phyloP scores from a whole-genome alignment of 352 stramenopile genomes.

The Globisporangium barbulae region DNA sequence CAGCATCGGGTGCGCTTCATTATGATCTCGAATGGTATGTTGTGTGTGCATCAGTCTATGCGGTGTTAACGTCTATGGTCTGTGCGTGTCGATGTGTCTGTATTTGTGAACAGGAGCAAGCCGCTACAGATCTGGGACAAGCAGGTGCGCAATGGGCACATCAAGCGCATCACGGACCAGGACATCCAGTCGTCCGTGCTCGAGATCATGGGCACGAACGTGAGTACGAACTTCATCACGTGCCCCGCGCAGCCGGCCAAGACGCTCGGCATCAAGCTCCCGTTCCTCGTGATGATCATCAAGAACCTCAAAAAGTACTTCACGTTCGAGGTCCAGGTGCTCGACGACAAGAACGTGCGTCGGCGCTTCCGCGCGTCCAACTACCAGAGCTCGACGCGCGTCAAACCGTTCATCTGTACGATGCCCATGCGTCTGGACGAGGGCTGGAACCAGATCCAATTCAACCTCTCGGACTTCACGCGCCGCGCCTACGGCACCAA shows the following conservation, averaged over 20 bases:
- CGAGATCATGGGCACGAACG: conserved; percentile 98
- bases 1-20: conserved; percentile 85
- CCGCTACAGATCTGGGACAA: conserved; percentile 98
- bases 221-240: conserved; percentile 97
- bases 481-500: conserved; percentile 96
- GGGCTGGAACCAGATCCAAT: conserved; percentile 99
- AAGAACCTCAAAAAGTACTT: conserved; percentile 99
- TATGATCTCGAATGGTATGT: background rate
- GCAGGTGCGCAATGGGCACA: conserved; percentile 97
- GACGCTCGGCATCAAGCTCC: conserved; percentile 96
- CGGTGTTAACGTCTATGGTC: background rate
- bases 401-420: conserved; percentile 98
- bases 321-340: conserved; percentile 97
- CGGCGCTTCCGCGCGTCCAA: conserved; percentile 96
- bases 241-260: conserved; percentile 93
- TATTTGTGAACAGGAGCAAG: conserved; percentile 83
- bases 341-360: conserved; percentile 98
- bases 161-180: conserved; percentile 98
- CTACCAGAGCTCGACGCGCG: conserved; percentile 95
- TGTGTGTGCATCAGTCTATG: background rate
- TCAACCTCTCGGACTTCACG: conserved; percentile 97
- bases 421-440: conserved; percentile 98
- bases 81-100: background rate
- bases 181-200: conserved; percentile 98
- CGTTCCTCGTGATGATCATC: conserved; percentile 98